Evolutionary conservation across 164 flowering plant species (phyloP), one percentile per base, ranked within the genome.

Genomic region (Cinnamomum chago): DNA sequence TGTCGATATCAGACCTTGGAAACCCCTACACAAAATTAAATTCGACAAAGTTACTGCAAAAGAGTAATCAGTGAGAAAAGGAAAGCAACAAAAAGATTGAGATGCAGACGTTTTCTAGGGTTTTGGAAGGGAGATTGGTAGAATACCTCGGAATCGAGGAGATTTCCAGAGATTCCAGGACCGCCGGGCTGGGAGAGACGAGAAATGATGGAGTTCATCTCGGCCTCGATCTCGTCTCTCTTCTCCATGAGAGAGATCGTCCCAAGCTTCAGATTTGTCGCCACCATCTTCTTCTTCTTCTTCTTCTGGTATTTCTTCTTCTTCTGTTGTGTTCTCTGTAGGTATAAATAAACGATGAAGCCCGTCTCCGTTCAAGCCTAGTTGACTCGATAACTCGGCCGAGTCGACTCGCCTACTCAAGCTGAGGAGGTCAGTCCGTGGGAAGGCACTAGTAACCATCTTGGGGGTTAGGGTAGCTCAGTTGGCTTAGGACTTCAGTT

Each of bases 111-210:
- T 14, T 55, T 14, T 55, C 60, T 55, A 12, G 65, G 30, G 51
- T 3, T 17, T 28, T 24, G 25, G 23, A 65, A 22, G 11, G 12
- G 27, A 65, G 22, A 17, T 35, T 14, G 60, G 7, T 15, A 20
- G 60, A 55, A 55, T 55, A 50, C 98, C 94, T 93, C 95, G 17
- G 91, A 76, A 74, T 95, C 97, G 66, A 89, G 76, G 78, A 95
- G 97, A 76, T 82, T 92, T 75, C 94, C 97, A 23, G 96, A 85
- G 72, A 95, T 81, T 10, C 99, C 99, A 62, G 99, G 97, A 22
- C 90, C 97, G 9, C 88, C 93, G 18, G 96, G 92, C 50, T 78
- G 88, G 64, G 74, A 75, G 80, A 95, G 94, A 40, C 89, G 90
- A 64, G 82, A 72, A 75, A 92, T 88, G 79, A 95, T 92, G 25